These are phyloP conservation scores for Rhododendron kiyosumense DNA, from an alignment of 148 eudicot species.

Conservation along the genomic window DNA sequence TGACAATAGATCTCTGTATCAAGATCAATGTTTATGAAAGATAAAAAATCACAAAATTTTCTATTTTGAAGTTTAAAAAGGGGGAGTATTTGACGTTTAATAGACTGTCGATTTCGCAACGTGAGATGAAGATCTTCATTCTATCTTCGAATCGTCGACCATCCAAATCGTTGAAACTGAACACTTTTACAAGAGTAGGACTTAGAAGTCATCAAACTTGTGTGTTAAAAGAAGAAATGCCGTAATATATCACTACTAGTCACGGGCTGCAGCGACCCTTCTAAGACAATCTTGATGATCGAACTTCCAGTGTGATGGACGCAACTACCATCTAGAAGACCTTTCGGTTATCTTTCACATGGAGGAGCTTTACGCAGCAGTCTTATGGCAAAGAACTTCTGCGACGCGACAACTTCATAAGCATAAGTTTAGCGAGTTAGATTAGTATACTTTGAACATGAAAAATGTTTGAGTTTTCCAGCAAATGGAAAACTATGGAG, in stretches of 20 bases:
- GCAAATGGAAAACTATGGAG: background rate
- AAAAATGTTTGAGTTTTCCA: background rate
- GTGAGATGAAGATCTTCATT: background rate
- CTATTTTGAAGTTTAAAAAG: background rate
- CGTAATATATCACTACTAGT: no score
- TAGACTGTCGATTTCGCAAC: background rate
- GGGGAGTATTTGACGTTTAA: background rate
- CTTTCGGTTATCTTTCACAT: background rate
- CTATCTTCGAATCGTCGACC: background rate
- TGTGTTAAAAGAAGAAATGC: no score
- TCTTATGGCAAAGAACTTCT: background rate
- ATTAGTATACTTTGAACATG: background rate
- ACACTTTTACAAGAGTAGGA: background rate
- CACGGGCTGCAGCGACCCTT: background rate
- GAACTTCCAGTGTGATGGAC: background rate
- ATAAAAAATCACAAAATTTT: no score
- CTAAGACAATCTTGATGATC: background rate
- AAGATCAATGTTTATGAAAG: background rate
- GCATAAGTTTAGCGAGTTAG: background rate
- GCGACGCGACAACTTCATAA: background rate
- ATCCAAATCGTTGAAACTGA: background rate
- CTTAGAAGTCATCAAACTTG: background rate
- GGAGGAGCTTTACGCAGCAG: background rate
- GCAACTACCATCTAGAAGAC: background rate
- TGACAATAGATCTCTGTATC: background rate